Evolutionary conservation across 495 filamentous ascomycete species (phyloP).

Genomic region (Penicillium nucicola): DNA sequence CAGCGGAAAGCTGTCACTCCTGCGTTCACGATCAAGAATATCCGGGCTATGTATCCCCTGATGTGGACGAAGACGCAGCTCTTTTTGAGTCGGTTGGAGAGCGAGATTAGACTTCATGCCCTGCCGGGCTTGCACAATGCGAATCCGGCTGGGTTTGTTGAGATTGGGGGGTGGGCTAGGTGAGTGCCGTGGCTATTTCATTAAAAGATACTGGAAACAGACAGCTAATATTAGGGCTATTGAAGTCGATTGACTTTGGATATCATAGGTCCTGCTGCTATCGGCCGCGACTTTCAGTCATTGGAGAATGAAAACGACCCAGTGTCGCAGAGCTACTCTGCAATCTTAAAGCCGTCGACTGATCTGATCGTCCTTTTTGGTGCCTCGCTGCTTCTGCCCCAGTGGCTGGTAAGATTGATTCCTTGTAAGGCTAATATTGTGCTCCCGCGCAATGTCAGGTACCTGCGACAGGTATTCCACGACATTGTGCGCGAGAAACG

Average conservation of each 20-base stretch:
- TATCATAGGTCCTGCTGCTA: slow-evolving; percentile 75
- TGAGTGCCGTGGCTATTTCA: slow-evolving; percentile 2
- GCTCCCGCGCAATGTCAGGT: slow-evolving; percentile 47
- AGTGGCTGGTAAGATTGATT: slow-evolving; percentile 41
- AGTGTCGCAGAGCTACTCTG: slow-evolving; percentile 62
- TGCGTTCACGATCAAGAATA: slow-evolving; percentile 72
- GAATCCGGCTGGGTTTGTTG: slow-evolving; percentile 46
- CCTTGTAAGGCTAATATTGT: slow-evolving; percentile 65
- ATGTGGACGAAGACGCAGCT: slow-evolving; percentile 62
- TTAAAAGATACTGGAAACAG: not conserved
- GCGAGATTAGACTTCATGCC: slow-evolving; percentile 29
- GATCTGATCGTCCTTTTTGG: slow-evolving; percentile 40
- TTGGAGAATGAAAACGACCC: slow-evolving; percentile 58
- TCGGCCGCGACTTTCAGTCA: slow-evolving; percentile 72
- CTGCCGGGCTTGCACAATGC: slow-evolving; percentile 31
- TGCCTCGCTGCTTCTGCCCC: slow-evolving; percentile 39
- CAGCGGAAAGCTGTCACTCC: slow-evolving; percentile 73
- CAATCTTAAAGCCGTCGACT: slow-evolving; percentile 40
- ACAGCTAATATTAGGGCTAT: not conserved
- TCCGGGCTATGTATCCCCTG: slow-evolving; percentile 72
- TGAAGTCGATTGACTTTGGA: slow-evolving; percentile 66
- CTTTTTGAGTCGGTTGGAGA: slow-evolving; percentile 28
- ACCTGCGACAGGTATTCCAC: slow-evolving; percentile 59
- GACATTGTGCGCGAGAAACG: slow-evolving; percentile 63
- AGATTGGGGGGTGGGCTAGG: slow-evolving; percentile 62